Evolutionary conservation across 176 grass and related monocot genomes (phyloP), one percentile per base, ranked within the genome.

Genomic region (Bothriochloa decipiens): DNA sequence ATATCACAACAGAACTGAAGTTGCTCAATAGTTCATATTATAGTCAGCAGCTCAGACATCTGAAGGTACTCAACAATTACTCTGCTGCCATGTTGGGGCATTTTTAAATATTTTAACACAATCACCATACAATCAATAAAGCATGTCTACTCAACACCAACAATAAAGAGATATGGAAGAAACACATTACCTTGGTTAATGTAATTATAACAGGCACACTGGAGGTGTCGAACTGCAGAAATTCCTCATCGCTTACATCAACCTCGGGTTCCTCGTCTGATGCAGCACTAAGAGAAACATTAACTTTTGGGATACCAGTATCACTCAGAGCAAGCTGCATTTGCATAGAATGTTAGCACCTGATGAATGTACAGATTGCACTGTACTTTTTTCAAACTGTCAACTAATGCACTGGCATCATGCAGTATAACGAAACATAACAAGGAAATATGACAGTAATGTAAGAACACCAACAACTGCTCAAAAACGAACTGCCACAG

Each of bases 221-320:
- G 47, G 91, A 92, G 80, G 95, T 97, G 79, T 97, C 95, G 23
- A 94, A 97, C 83, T 97, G 95, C 75, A 97, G 82, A 82, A 94
- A 93, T 75, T 97, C 92, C 81, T 94, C 92, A 52, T 94, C 92
- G 22, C 82, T 94, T 18, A 94, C 82, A 82, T 97, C 90, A 42
- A 97, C 86, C 62, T 97, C 95, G 72, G 92, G 95, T 82, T 91
- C 92, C 28, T 89, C 91, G 69, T 95, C 89, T 55, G 85, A 70
- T 64, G 84, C 86, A 61, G 92, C 55, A 77, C 80, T 94, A 50
- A 88, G 47, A 81, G 86, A 89, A 79, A 94, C 84, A 46, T 84
- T 95, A 68, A 95, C 92, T 90, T 93, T 97, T 84, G 95, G 95
- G 62, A 97, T 86, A 74, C 92, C 92, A 74, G 95, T 95, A 92